A percentile compares a stretch with the other conserved stretches of the same genome.
Conservation (phyloP, 768 basidiomycete genomes). For the Lentinula aciculospora region DNA sequence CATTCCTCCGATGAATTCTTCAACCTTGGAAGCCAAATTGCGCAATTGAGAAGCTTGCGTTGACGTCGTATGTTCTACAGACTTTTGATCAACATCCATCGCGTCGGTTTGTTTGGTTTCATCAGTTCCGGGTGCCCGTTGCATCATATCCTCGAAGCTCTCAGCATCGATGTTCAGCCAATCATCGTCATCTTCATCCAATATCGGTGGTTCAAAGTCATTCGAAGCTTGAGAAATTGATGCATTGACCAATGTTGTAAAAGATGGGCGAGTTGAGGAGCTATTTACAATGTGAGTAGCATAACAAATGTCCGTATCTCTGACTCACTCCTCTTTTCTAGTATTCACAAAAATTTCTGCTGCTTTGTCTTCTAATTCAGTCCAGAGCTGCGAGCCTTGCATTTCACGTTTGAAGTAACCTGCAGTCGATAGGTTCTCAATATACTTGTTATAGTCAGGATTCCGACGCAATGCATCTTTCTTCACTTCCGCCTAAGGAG, state of each 20-base stretch:
- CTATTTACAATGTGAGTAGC: constrained; percentile 21
- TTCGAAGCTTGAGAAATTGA: constrained; percentile 45
- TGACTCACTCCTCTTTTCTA: constrained; percentile 61
- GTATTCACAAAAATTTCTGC: constrained; percentile 57
- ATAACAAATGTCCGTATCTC: not conserved
- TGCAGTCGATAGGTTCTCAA: constrained; percentile 54
- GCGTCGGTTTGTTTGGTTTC: constrained; percentile 17
- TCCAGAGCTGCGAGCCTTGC: constrained; percentile 77
- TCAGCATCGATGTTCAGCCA: constrained; percentile 84
- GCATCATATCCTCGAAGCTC: constrained; percentile 71
- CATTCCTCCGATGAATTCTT: constrained; percentile 84
- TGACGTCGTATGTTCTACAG: constrained; percentile 49
- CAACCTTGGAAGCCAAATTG: constrained; percentile 78
- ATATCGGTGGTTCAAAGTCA: constrained; percentile 15
- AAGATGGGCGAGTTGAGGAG: constrained; percentile 63
- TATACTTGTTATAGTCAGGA: constrained; percentile 64
- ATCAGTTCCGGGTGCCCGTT: constrained; percentile 23
- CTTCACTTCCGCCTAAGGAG: constrained; percentile 49
- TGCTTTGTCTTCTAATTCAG: constrained; percentile 65
- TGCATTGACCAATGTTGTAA: constrained; percentile 64
- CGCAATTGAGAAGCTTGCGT: constrained; percentile 68
- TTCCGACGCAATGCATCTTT: constrained; percentile 66
- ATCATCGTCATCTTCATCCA: constrained; percentile 64
- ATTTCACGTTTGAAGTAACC: constrained; percentile 79
- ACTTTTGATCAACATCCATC: constrained; percentile 48